Conservation (phyloP, 176 grass and related monocot genomes). For the Pontederia paniculata region DNA sequence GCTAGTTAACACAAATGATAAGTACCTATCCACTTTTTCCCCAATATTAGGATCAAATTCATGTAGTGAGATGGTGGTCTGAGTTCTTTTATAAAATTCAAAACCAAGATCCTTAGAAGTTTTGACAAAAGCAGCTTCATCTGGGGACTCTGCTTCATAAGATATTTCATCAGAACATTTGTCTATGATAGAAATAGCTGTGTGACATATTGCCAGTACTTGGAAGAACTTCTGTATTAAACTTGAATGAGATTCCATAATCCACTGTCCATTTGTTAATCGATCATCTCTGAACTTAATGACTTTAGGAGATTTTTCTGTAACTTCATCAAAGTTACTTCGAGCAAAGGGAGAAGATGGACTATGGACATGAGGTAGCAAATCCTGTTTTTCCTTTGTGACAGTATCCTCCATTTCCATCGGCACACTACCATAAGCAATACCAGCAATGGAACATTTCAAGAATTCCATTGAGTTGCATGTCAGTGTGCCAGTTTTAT, state of each 20-base stretch:
- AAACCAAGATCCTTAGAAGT: slow-evolving; percentile 69
- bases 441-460: slow-evolving; percentile 76
- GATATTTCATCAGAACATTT: slow-evolving; percentile 42
- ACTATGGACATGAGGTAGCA: background rate
- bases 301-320: slow-evolving; percentile 30
- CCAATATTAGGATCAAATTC: slow-evolving; percentile 52
- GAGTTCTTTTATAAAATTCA: slow-evolving; percentile 71
- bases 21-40: slow-evolving; percentile 57
- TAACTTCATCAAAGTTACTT: background rate
- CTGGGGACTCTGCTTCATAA: slow-evolving; percentile 93
- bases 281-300: slow-evolving; percentile 74
- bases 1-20: background rate
- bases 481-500: slow-evolving; percentile 90
- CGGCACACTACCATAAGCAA: slow-evolving; percentile 45
- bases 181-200: slow-evolving; percentile 59
- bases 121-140: slow-evolving; percentile 80
- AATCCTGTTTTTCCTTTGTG: slow-evolving; percentile 37
- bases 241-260: slow-evolving; percentile 20
- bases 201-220: slow-evolving; percentile 68
- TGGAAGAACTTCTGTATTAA: slow-evolving; percentile 60
- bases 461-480: slow-evolving; percentile 98
- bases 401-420: slow-evolving; percentile 46
- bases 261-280: slow-evolving; percentile 66
- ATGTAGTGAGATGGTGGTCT: slow-evolving; percentile 42
- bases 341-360: background rate